Evolutionary conservation across 768 basidiomycete genomes (phyloP), one percentile per base, ranked within the genome.

Genomic region (Suillus americanus): DNA sequence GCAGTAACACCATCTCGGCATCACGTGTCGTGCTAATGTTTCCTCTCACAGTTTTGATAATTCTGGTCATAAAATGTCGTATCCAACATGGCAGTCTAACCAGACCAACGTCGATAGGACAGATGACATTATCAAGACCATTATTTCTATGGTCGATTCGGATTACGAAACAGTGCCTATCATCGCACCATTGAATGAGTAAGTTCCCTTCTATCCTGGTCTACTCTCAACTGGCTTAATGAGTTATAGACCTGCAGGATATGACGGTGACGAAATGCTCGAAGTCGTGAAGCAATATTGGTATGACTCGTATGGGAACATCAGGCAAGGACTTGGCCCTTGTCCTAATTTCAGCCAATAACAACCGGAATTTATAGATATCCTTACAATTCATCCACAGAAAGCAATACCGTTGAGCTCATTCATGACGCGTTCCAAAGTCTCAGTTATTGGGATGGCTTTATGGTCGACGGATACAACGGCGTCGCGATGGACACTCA

Each of bases 151-250:
- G 5, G 83, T 82, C 5, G 74, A 79, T 61, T 80, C 86, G 61
- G 72, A 87, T 12, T 86, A 84, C 2, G 83, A 82, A 5, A 78
- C 85, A 73, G 79, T 90, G 16, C 85, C 87, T 66, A 83, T 87
- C 3, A 79, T 91, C 38, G 89, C 91, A 73, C 74, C 91, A 61
- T 70, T 92, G 66, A 92, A 92, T 68, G 90, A 92, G 63, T 64
- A 8, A 12, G 35, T 62, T 62, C 30, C n/a, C 8, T 20, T 64
- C 25, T 62, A 14, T 48, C n/a, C 6, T 25, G n/a, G 13, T 23
- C 25, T 10, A 61, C 16, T 35, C 33, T 33, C 14, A 33, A 25
- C 30, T 25, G 14, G 13, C 5, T 25, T n/a, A 23, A 28, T 38
- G 16, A 4, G 14, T 10, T 4, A 10, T 59, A 64, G 63, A 72